phyloP scores from a whole-genome alignment of 2,329 filamentous ascomycete species.

The Pseudogymnoascus sp. region DNA sequence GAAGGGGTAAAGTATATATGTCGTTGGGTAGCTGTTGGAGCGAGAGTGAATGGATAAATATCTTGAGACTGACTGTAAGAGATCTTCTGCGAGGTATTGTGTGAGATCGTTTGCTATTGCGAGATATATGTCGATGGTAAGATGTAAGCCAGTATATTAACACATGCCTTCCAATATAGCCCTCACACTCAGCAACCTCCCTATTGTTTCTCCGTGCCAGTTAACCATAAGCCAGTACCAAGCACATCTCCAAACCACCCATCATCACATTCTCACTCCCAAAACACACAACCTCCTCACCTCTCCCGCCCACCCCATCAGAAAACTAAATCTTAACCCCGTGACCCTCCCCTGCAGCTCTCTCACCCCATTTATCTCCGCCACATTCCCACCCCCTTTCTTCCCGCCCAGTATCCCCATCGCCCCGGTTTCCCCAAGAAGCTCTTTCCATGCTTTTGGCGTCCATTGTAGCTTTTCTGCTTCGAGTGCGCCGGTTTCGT shows the following conservation, averaged over 20 bases:
- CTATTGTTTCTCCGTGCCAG: neutral
- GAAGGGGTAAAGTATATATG: neutral
- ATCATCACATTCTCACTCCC: constrained; percentile 32
- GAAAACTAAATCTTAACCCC: constrained; percentile 43
- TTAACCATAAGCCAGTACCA: neutral
- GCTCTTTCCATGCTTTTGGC: constrained; percentile 41
- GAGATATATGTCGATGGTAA: neutral
- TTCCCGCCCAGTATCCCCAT: constrained; percentile 30
- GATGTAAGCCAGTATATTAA: neutral
- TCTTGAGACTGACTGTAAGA: neutral
- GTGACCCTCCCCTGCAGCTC: constrained; percentile 42
- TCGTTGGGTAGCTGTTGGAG: neutral
- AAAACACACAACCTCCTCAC: constrained; percentile 34
- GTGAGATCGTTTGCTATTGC: neutral
- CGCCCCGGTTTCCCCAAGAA: constrained; percentile 34
- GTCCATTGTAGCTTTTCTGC: constrained; percentile 46
- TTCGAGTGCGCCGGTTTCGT: constrained; percentile 47
- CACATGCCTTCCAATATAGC: neutral
- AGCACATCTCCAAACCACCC: neutral
- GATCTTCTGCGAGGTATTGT: neutral
- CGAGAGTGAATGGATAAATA: neutral
- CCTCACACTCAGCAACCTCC: neutral
- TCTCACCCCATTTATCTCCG: constrained; percentile 33
- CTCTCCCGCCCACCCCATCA: constrained; percentile 43
- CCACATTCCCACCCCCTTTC: neutral